A percentile compares a stretch with the other conserved stretches of the same genome.
Conservation (phyloP, 768 basidiomycete species). For the Trametes meyenii region DNA sequence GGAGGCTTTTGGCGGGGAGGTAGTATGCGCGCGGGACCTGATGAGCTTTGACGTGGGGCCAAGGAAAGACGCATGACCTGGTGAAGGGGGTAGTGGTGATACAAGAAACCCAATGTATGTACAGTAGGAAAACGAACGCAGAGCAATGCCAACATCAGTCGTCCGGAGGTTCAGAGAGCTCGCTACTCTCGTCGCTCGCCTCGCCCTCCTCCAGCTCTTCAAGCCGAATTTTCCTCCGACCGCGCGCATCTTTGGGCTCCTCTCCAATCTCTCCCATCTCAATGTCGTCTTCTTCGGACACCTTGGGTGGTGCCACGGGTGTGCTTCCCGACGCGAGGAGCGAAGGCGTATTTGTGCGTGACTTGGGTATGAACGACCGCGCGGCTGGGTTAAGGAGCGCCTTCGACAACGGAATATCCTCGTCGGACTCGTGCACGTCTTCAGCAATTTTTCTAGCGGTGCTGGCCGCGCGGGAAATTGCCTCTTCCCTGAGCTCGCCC, state of each 20-base stretch:
- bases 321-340: slow-evolving; percentile 7
- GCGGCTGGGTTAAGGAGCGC: slow-evolving; percentile 37
- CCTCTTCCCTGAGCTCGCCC: slow-evolving; percentile 28
- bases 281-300: slow-evolving; percentile 75
- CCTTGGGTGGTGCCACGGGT: slow-evolving; percentile 32
- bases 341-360: slow-evolving; percentile 34
- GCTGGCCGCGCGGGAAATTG: slow-evolving; percentile 35
- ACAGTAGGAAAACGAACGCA: slow-evolving; percentile 9
- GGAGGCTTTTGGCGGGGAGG: slow-evolving; percentile 52
- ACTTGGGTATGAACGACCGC: slow-evolving; percentile 37
- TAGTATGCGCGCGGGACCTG: slow-evolving; percentile 73
- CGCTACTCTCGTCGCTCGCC: slow-evolving; percentile 80
- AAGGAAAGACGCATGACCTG: slow-evolving; percentile 21
- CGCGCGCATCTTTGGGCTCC: slow-evolving; percentile 52
- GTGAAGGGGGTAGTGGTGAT: slow-evolving; percentile 18
- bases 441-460: slow-evolving; percentile 43
- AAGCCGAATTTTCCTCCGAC: slow-evolving; percentile 52
- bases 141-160: slow-evolving; percentile 30
- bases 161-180: slow-evolving; percentile 76
- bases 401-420: slow-evolving; percentile 36
- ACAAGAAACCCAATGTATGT: slow-evolving; percentile 19
- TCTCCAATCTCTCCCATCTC: slow-evolving; percentile 94
- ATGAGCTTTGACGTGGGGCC: slow-evolving; percentile 66
- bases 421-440: slow-evolving; percentile 48
- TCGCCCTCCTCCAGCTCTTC: slow-evolving; percentile 89